Conservation (phyloP, 2,329 filamentous ascomycete genomes). For the Fusarium xylarioides region DNA sequence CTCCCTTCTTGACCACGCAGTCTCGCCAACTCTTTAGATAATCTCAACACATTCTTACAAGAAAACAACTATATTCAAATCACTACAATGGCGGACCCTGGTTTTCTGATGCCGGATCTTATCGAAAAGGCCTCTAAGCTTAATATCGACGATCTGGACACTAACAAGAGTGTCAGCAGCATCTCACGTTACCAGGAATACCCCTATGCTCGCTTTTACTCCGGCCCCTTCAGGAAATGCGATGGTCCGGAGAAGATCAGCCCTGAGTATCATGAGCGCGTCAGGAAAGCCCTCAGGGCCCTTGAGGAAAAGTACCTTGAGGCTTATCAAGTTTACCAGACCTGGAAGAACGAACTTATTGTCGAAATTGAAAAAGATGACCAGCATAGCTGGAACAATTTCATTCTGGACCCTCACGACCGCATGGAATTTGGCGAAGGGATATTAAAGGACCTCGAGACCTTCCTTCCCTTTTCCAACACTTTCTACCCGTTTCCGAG, state of each 20-base stretch:
- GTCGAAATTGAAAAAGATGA: neutral
- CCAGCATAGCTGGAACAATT: constrained; percentile 14
- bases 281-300: neutral
- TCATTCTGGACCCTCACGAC: constrained; percentile 11
- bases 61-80: neutral
- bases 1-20: neutral
- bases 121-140: neutral
- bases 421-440: neutral
- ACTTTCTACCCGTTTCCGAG: neutral
- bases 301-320: constrained; percentile 5
- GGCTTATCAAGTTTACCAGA: neutral
- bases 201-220: constrained; percentile 8
- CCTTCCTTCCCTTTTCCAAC: neutral
- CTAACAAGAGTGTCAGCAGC: neutral
- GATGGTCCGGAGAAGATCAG: constrained; percentile 9
- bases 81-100: constrained; percentile 1
- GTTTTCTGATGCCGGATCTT: neutral
- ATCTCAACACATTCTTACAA: neutral
- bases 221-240: neutral
- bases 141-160: neutral
- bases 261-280: constrained; percentile 13
- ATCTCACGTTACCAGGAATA: constrained; percentile 4
- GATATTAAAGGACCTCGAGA: neutral
- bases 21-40: neutral
- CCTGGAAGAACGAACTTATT: neutral